Base-by-base conservation (phyloP, 2,329 filamentous ascomycete genomes). In the Byssoonygena ceratinophila region DNA sequence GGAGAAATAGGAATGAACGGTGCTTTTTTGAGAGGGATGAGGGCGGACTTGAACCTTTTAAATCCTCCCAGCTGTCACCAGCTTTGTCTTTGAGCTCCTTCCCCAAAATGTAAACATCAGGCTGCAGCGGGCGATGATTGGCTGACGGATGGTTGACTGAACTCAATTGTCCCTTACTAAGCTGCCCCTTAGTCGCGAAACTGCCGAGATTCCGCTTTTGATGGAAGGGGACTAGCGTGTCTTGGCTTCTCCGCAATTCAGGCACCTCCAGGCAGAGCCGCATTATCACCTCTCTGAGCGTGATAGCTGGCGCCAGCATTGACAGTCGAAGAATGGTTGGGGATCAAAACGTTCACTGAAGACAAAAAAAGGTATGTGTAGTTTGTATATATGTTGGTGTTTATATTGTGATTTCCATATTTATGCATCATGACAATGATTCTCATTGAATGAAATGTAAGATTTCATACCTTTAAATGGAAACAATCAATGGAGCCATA, bases 41-140 rank as follows among this genome's bases (percentile, higher is more conserved):
- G 27, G 14, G 43, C 4, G 9, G 43, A 6, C 16, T 29, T 29
- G 25, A 2, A 11, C n/a, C 1, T 32, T 45, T 45, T 45, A 31
- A 20, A 45, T 22, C 43, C 9, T 18, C 12, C 27, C 5, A 22
- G 27, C 20, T 8, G 7, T 9, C 27, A 7, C 14, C 14, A 45
- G 27, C 37, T 41, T 20, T 5, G 14, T 23, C 37, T 32, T 20
- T 7, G 8, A 29, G 43, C 43, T 45, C 16, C 41, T n/a, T n/a
- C n/a, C n/a, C 22, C 9, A 12, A 25, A 16, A 4, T 1, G 40
- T 45, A 8, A 45, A 45, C 50, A 52, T 3, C 41, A 52, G 50
- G 50, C 50, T 52, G 32, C 50, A 40, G 14, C 32, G 31, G 4
- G 31, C 31, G 36, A 3, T 46, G 50, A 52, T 52, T 52, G 50